These are phyloP conservation scores for Fibroporia radiculosa DNA, from an alignment of 768 basidiomycete genomes.

Conservation along the genomic window DNA sequence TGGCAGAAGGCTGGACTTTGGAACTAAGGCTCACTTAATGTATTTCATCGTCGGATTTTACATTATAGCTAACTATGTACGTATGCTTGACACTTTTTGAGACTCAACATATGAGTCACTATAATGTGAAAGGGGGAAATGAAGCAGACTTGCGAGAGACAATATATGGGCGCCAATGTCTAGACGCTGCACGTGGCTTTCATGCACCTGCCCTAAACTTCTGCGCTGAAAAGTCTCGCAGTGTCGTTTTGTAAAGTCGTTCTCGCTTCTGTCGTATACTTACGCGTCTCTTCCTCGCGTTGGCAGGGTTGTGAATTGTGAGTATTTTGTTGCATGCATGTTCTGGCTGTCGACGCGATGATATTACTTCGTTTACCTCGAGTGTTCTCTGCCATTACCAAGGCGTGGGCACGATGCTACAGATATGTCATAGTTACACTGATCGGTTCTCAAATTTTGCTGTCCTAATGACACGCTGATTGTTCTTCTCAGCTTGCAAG, in stretches of 20 bases:
- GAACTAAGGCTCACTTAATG: neutral
- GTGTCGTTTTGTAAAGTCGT: neutral
- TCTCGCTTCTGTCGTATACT: neutral
- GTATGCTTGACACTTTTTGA: no score
- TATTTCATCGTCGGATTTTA: neutral
- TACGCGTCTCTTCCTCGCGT: neutral
- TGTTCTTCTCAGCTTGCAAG: neutral
- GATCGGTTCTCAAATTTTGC: conserved; percentile 38
- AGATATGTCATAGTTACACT: conserved; percentile 87
- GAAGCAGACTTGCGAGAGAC: no score
- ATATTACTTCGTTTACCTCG: conserved; percentile 37
- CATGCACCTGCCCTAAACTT: conserved; percentile 3
- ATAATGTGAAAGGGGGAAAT: no score
- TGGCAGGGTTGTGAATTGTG: neutral
- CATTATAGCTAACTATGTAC: neutral
- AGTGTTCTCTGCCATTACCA: conserved; percentile 47
- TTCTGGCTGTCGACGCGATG: conserved; percentile 45
- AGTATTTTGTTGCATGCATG: neutral
- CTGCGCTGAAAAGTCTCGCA: neutral
- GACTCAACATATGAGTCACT: no score
- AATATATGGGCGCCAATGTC: no score
- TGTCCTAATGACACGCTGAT: neutral
- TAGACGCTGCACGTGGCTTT: no score
- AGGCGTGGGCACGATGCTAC: conserved; percentile 46
- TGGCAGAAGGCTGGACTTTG: neutral